Base-by-base conservation (phyloP, 805 yeast genomes). In the Ogataea salicorniae region DNA sequence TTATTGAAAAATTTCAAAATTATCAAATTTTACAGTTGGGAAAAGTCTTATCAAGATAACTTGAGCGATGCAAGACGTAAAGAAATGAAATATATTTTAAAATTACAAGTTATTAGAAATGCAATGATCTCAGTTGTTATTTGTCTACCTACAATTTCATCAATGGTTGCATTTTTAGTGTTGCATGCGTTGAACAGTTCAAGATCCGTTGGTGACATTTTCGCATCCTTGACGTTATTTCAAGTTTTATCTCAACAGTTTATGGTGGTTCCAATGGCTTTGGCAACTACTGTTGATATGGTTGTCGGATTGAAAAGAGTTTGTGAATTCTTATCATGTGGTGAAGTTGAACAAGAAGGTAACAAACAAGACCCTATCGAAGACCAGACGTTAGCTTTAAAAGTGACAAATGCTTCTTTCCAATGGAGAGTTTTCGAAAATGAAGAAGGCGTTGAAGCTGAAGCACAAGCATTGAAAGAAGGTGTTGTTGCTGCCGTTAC, bases 1-100 rank as follows among this genome's bases (percentile, higher is more conserved):
- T 78, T 89, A 26, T 72, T 91, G 53, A 83, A 79, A 61, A 82
- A 85, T 53, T 79, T 89, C 72, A 87, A 85, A 62, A 75, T 83
- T 66, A 84, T 91, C 64, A 91, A 91, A 69, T 84, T 79, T 59
- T 91, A 90, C 63, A 84, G 94, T 5, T 91, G 97, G 97, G 97
- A 91, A 63, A 73, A 73, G 37, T 87, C 96, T 1, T 91, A 87
- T 61, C 73, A 75, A 49, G 63, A 74, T 9, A 73, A 74, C 45
- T 75, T 91, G 36, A 57, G 75, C 22, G 72, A 69, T 3, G 72
- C 78, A 14, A 79, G 97, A 66, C 56, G 61, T 1, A 60, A 67
- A n/a, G 97, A 90, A 66, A 81, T 85, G 74, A 55, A 58, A 4
- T 64, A 71, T 37, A 72, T 90, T 37, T 74, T 80, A 50, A 69